Percentiles rank a stretch among this genome's conserved stretches.
phyloP scores from a whole-genome alignment of 75 land plant species.

The Azolla pinnata region DNA sequence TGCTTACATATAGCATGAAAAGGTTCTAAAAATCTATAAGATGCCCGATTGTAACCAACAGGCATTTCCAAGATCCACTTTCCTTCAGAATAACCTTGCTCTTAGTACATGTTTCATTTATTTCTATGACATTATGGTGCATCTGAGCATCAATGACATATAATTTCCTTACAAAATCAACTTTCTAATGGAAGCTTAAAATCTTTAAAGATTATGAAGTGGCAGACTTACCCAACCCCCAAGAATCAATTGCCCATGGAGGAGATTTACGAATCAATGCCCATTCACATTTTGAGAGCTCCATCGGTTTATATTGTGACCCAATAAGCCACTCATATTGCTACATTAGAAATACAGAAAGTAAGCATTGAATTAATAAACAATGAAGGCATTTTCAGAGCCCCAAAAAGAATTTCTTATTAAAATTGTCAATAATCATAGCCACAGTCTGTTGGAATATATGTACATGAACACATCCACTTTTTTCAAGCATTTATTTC shows the following conservation, averaged over 20 bases:
- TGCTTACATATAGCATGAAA: neutral
- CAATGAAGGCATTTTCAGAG: no score
- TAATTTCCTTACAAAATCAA: neutral
- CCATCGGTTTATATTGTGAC: constrained; percentile 82
- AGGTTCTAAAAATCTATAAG: neutral
- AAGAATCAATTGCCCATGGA: constrained; percentile 95
- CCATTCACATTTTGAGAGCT: constrained; percentile 85
- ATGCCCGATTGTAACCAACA: neutral
- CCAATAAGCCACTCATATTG: constrained; percentile 95
- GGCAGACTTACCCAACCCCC: constrained; percentile 83
- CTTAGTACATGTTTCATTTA: neutral
- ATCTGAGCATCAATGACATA: neutral
- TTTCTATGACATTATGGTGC: neutral
- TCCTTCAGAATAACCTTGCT: neutral
- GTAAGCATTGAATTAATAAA: no score
- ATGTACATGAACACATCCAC: no score
- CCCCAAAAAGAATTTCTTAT: no score
- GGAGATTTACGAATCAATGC: constrained; percentile 77
- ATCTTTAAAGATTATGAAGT: neutral
- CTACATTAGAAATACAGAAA: constrained; percentile 28
- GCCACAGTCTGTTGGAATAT: no score
- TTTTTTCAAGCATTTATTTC: no score
- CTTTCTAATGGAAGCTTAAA: neutral
- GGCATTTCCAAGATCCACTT: neutral
- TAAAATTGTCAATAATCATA: no score